phyloP scores from a whole-genome alignment of 208 protist genomes.

The Strigomonas culicis region DNA sequence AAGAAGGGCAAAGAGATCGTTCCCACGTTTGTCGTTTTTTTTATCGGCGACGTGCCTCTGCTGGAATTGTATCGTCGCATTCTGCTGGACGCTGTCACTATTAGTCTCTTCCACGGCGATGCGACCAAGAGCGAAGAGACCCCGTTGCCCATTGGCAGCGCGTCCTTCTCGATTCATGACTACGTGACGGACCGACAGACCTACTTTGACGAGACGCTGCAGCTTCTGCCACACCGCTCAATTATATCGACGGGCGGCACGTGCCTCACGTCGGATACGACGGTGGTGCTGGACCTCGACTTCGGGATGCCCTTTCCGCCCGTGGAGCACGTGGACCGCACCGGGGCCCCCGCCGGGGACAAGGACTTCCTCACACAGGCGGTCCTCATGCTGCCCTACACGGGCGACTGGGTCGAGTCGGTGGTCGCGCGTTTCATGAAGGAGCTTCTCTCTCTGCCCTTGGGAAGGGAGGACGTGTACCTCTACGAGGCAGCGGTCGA shows the following conservation, averaged over 20 bases:
- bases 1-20: neutral
- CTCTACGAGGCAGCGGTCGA: slow-evolving; percentile 22
- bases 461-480: slow-evolving; percentile 24
- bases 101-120: slow-evolving; percentile 1
- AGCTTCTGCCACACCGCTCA: slow-evolving; percentile 30
- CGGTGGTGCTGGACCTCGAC: slow-evolving; percentile 48
- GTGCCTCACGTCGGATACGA: slow-evolving; percentile 48
- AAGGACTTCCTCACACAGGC: slow-evolving; percentile 57
- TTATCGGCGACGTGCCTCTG: slow-evolving; percentile 16
- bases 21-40: neutral
- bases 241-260: slow-evolving; percentile 19
- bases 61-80: slow-evolving; percentile 18
- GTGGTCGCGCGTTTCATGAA: slow-evolving; percentile 47
- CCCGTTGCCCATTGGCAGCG: slow-evolving; percentile 36
- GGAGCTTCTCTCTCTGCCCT: slow-evolving; percentile 15
- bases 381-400: slow-evolving; percentile 69
- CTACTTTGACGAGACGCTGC: slow-evolving; percentile 25
- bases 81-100: slow-evolving; percentile 6
- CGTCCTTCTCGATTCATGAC: slow-evolving; percentile 44
- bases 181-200: slow-evolving; percentile 37
- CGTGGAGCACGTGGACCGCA: slow-evolving; percentile 52
- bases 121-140: slow-evolving; percentile 9
- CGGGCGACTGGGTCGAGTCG: slow-evolving; percentile 33
- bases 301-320: slow-evolving; percentile 52
- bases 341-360: slow-evolving; percentile 21